phyloP scores from a whole-genome alignment of 169 alveolate species.

The Eimeria necatrix region DNA sequence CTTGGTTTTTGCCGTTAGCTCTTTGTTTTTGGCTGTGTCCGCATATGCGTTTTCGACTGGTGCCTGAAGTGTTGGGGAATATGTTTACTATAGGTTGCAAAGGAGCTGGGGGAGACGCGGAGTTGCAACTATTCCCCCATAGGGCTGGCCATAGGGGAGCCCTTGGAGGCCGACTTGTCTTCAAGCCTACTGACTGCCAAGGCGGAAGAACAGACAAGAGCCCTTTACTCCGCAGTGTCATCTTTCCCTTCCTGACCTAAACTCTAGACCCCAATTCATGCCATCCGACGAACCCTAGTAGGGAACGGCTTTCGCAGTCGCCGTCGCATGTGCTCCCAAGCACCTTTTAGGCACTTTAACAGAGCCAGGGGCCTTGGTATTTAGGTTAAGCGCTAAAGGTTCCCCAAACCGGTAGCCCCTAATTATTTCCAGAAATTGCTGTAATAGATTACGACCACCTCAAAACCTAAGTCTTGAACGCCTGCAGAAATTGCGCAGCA shows the following conservation, averaged over 20 bases:
- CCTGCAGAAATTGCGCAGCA: no score
- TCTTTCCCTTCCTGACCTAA: not conserved
- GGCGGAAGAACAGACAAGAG: not conserved
- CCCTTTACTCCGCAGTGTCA: not conserved
- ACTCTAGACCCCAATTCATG: not conserved
- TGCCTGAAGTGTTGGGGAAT: not conserved
- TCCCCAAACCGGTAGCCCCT: no score
- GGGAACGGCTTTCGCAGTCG: not conserved
- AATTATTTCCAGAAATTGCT: no score
- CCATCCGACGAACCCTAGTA: not conserved
- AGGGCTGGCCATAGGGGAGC: constrained; percentile 51
- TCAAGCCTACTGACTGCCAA: not conserved
- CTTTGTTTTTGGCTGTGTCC: not conserved
- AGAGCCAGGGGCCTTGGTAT: no score
- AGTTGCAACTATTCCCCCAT: constrained; percentile 37
- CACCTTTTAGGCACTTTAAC: no score
- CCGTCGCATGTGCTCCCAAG: not conserved
- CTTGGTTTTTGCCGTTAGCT: not conserved
- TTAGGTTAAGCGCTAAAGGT: no score
- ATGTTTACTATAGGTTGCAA: constrained; percentile 56
- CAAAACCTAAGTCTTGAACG: no score
- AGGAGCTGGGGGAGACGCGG: constrained; percentile 68
- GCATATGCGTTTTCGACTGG: not conserved
- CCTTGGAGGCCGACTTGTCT: not conserved
- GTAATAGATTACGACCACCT: no score